Percentiles rank a stretch among this genome's conserved stretches.
These are phyloP conservation scores for Dioscorea zingiberensis DNA, from an alignment of 106 monocot genomes.

Conservation along the genomic window DNA sequence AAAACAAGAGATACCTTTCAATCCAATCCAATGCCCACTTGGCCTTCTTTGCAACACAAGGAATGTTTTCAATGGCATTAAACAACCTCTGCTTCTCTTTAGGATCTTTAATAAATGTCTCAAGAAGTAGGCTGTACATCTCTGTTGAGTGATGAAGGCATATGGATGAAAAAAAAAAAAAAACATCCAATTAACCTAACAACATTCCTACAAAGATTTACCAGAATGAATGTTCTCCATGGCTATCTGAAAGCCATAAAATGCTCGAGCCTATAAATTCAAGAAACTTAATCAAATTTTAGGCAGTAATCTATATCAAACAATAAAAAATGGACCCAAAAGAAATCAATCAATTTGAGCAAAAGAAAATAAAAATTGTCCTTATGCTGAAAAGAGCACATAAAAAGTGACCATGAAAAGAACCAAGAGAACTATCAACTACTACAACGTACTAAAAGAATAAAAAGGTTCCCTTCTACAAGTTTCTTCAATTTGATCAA, in stretches of 20 bases:
- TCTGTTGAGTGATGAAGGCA: conserved; percentile 8
- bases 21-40: conserved; percentile 34
- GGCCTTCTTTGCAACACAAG: conserved; percentile 29
- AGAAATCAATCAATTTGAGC: too few relatives aligned
- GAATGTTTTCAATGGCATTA: conserved; percentile 29
- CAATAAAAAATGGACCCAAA: too few relatives aligned
- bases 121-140: conserved; percentile 38
- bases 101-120: conserved; percentile 29
- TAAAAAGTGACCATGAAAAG: too few relatives aligned
- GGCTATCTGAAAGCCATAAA: conserved; percentile 32
- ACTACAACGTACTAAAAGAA: too few relatives aligned
- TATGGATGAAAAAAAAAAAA: not conserved
- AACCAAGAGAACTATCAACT: too few relatives aligned
- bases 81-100: conserved; percentile 24
- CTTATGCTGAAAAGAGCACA: too few relatives aligned
- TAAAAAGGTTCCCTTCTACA: too few relatives aligned
- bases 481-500: too few relatives aligned
- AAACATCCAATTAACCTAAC: too few relatives aligned
- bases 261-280: conserved; percentile 25
- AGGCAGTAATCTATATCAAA: too few relatives aligned
- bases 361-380: too few relatives aligned
- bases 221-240: conserved; percentile 38
- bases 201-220: conserved; percentile 2
- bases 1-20: conserved; percentile 16
- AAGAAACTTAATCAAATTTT: not conserved